Evolutionary conservation across 208 protist species (phyloP).

Genomic region (Wallacemonas sp.): DNA sequence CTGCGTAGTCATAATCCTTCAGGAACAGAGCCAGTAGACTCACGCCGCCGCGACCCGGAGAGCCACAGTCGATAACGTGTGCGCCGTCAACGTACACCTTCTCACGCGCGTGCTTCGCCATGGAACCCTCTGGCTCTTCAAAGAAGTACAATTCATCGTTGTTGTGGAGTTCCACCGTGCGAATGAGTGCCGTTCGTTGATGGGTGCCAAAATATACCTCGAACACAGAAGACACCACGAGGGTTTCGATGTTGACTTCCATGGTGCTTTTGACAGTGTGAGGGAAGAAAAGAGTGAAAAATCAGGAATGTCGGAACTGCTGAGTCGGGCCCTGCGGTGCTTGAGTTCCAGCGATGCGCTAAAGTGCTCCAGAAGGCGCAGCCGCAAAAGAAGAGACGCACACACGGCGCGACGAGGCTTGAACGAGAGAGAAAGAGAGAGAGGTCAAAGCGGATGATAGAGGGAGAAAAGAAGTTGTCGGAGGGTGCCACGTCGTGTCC

Average conservation of each 20-base stretch:
- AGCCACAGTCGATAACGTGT: conserved; percentile 46
- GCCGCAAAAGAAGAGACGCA: conserved; percentile 8
- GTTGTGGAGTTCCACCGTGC: conserved; percentile 59
- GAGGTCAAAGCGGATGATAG: background rate
- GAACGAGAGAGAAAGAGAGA: background rate
- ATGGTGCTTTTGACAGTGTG: conserved; percentile 5
- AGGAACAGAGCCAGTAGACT: conserved; percentile 44
- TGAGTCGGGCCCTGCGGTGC: no score
- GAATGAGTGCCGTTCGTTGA: conserved; percentile 12
- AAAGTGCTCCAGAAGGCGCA: no score
- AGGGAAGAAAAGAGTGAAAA: background rate
- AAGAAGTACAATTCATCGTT: conserved; percentile 59
- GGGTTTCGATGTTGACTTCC: conserved; percentile 40
- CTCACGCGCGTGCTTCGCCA: conserved; percentile 56
- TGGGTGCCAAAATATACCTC: conserved; percentile 29
- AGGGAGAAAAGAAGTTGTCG: background rate
- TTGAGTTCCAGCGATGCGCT: no score
- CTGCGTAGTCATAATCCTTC: conserved; percentile 42
- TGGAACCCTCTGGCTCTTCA: conserved; percentile 53
- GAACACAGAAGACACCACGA: conserved; percentile 38
- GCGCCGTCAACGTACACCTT: conserved; percentile 51
- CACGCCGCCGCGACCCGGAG: conserved; percentile 5
- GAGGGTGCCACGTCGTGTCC: no score
- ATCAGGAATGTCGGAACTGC: no score
- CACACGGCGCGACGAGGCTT: background rate